phyloP scores from a whole-genome alignment of 2,329 filamentous ascomycete genomes.

The Sphaerulina populicola region DNA sequence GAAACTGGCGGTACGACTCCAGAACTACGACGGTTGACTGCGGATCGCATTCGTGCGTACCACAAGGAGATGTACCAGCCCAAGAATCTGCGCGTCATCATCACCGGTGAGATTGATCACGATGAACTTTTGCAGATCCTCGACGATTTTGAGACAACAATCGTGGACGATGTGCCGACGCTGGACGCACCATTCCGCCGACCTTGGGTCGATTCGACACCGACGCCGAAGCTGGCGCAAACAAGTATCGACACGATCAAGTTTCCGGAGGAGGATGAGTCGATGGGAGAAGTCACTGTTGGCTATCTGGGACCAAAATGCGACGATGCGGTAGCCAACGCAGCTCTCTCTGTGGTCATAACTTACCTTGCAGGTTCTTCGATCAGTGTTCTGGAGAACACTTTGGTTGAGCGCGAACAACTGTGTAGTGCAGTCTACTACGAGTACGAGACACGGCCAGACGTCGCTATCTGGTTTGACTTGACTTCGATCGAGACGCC shows the following conservation, averaged over 20 bases:
- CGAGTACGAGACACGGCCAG: conserved; percentile 69
- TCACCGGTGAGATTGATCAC: conserved; percentile 88
- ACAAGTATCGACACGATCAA: conserved; percentile 71
- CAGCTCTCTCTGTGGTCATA: conserved; percentile 70
- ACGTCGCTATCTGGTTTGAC: conserved; percentile 76
- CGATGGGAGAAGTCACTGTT: conserved; percentile 76
- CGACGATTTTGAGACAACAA: conserved; percentile 79
- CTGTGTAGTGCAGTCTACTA: conserved; percentile 79
- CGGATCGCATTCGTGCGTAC: conserved; percentile 86
- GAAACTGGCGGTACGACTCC: conserved; percentile 98
- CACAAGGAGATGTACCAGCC: conserved; percentile 97
- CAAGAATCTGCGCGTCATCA: conserved; percentile 81
- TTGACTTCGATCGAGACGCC: conserved; percentile 80
- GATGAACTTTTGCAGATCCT: conserved; percentile 69
- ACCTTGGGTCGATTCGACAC: conserved; percentile 84
- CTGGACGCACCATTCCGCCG: conserved; percentile 68
- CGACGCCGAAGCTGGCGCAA: conserved; percentile 62
- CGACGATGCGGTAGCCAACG: conserved; percentile 51
- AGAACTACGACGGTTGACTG: conserved; percentile 72
- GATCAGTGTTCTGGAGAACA: conserved; percentile 83
- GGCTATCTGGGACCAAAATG: conserved; percentile 81
- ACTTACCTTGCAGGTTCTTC: conserved; percentile 89
- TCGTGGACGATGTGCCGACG: conserved; percentile 71
- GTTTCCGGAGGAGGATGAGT: conserved; percentile 95
- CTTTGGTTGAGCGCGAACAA: conserved; percentile 85